phyloP scores from a whole-genome alignment of 352 stramenopile genomes.

The Phytophthora brassicae region DNA sequence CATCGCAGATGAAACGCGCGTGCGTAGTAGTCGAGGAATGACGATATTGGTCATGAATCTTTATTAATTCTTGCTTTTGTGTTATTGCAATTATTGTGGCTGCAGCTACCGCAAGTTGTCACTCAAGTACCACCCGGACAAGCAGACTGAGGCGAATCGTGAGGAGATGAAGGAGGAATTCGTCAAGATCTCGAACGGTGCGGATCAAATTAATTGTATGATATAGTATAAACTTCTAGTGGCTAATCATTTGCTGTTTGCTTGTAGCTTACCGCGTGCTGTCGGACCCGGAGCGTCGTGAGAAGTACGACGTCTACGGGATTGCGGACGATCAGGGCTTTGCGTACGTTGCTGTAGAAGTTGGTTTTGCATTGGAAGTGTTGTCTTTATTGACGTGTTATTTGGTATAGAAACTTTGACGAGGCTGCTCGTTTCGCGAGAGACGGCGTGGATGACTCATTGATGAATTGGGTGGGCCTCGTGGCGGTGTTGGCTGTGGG shows the following conservation, averaged over 20 bases:
- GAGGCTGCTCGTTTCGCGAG: constrained; percentile 67
- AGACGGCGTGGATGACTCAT: constrained; percentile 69
- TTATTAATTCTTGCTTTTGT: constrained; percentile 3
- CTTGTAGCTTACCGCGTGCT: constrained; percentile 68
- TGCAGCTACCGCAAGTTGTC: constrained; percentile 90
- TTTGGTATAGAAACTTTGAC: constrained; percentile 63
- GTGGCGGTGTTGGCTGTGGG: constrained; percentile 53
- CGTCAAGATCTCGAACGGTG: constrained; percentile 80
- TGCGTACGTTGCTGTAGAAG: constrained; percentile 43
- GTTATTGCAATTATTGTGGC: not conserved
- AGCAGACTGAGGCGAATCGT: constrained; percentile 76
- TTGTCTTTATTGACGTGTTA: not conserved
- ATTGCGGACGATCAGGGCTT: constrained; percentile 79
- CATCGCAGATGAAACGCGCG: constrained; percentile 74
- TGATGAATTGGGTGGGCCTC: constrained; percentile 72
- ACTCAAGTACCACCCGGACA: constrained; percentile 95
- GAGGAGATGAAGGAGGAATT: constrained; percentile 70
- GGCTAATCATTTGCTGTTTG: not conserved
- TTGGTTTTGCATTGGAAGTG: not conserved
- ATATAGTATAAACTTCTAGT: not conserved
- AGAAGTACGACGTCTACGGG: constrained; percentile 82
- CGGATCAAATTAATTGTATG: too few species aligned
- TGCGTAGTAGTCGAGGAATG: constrained; percentile 26
- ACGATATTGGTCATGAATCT: not conserved
- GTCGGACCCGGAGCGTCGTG: constrained; percentile 66